These are phyloP conservation scores for Vigna unguiculata DNA, from an alignment of 306 rosid genomes.

Conservation along the genomic window DNA sequence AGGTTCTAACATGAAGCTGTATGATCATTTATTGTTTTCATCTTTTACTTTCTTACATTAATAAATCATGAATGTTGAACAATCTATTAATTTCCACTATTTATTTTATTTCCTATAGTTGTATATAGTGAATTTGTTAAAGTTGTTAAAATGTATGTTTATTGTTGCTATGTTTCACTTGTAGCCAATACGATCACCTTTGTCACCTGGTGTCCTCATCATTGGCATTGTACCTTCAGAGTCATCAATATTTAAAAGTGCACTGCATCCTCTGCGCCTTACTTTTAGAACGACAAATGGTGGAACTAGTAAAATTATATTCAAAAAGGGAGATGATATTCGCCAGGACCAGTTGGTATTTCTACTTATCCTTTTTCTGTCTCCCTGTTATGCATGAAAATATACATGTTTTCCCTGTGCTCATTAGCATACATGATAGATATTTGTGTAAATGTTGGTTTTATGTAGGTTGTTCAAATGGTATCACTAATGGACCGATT, in stretches of 20 bases:
- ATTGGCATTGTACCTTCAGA: slow-evolving; percentile 90
- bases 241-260: slow-evolving; percentile 96
- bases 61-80: slow-evolving; percentile 28
- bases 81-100: slow-evolving; percentile 2
- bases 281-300: slow-evolving; percentile 84
- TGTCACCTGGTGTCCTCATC: slow-evolving; percentile 84
- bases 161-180: slow-evolving; percentile 44
- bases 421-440: not conserved
- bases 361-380: slow-evolving; percentile 46
- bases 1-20: slow-evolving; percentile 59
- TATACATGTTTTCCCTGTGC: slow-evolving; percentile 3
- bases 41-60: not conserved
- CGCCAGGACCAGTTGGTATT: slow-evolving; percentile 97
- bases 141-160: slow-evolving; percentile 34
- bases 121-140: slow-evolving; percentile 31
- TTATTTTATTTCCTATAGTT: slow-evolving; percentile 22
- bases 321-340: slow-evolving; percentile 95
- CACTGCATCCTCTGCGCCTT: slow-evolving; percentile 93
- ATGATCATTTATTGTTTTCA: slow-evolving; percentile 24
- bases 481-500: slow-evolving; percentile 96
- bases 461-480: slow-evolving; percentile 94
- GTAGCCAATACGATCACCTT: slow-evolving; percentile 93
- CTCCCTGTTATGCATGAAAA: slow-evolving; percentile 23
- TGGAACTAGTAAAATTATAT: slow-evolving; percentile 80
- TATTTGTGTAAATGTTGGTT: slow-evolving; percentile 42